Evolutionary conservation across 306 rosid species (phyloP).

Genomic region (Begonia loranthoides): DNA sequence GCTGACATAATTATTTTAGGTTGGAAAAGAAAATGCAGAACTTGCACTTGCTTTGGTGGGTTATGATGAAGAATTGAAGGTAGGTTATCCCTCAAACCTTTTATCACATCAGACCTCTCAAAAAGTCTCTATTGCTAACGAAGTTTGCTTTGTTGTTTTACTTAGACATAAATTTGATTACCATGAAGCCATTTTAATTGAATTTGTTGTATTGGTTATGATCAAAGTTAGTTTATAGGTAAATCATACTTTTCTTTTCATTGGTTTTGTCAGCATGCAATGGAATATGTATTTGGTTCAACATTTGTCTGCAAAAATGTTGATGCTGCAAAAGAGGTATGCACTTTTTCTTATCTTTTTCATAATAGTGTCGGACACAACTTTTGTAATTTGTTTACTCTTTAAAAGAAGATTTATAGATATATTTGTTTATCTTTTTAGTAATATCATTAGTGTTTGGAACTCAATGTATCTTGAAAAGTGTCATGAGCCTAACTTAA

Average conservation of each 20-base stretch:
- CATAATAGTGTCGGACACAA: no score
- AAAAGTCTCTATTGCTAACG: background rate
- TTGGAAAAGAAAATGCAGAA: slow-evolving; percentile 75
- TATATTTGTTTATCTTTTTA: no score
- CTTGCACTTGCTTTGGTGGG: slow-evolving; percentile 88
- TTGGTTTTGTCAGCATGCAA: slow-evolving; percentile 53
- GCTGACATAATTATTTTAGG: slow-evolving; percentile 30
- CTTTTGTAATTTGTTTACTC: no score
- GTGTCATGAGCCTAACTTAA: no score
- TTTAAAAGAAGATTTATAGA: no score
- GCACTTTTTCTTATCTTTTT: background rate
- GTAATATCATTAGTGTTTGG: no score
- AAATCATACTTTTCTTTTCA: no score
- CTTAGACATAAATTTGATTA: slow-evolving; percentile 10
- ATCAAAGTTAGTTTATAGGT: no score
- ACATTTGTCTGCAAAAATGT: slow-evolving; percentile 79
- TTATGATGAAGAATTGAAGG: slow-evolving; percentile 74
- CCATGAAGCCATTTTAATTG: slow-evolving; percentile 1
- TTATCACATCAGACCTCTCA: slow-evolving; percentile 11
- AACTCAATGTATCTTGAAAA: no score
- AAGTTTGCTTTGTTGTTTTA: slow-evolving; percentile 11
- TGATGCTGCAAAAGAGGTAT: slow-evolving; percentile 92
- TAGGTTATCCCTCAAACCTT: slow-evolving; percentile 14
- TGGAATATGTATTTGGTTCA: slow-evolving; percentile 92
- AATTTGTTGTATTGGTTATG: no score